These are phyloP conservation scores for Wickerhamomyces strasburgensis DNA, from an alignment of 805 yeast genomes.

Conservation along the genomic window DNA sequence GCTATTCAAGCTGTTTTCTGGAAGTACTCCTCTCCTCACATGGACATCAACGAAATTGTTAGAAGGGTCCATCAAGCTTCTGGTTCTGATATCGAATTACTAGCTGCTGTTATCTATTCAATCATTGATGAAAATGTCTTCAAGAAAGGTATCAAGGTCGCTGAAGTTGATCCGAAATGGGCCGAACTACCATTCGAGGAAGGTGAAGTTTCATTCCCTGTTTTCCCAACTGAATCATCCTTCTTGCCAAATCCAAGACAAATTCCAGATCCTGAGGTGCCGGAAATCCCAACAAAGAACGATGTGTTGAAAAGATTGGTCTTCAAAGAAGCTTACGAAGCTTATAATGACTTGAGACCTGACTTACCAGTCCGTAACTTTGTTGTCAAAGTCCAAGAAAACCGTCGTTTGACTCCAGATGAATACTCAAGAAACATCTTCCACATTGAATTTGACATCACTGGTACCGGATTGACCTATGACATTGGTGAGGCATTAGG, in stretches of 20 bases:
- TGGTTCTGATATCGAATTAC: slow-evolving; percentile 75
- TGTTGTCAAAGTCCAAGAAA: slow-evolving; percentile 84
- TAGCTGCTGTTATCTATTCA: slow-evolving; percentile 66
- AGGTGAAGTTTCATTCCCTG: slow-evolving; percentile 40
- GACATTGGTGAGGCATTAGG: slow-evolving; percentile 97
- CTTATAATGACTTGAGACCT: slow-evolving; percentile 67
- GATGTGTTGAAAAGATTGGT: slow-evolving; percentile 66
- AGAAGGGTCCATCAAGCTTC: slow-evolving; percentile 76
- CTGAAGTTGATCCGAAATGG: slow-evolving; percentile 27
- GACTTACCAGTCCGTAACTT: slow-evolving; percentile 83
- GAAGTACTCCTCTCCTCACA: slow-evolving; percentile 59
- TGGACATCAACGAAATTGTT: slow-evolving; percentile 57
- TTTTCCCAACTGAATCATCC: slow-evolving; percentile 58
- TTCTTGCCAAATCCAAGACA: slow-evolving; percentile 58
- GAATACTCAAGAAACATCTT: slow-evolving; percentile 92
- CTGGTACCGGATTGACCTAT: slow-evolving; percentile 87
- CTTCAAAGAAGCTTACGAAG: slow-evolving; percentile 74
- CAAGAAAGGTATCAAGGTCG: slow-evolving; percentile 37
- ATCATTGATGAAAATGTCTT: slow-evolving; percentile 52
- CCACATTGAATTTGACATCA: slow-evolving; percentile 90
- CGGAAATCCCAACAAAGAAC: slow-evolving; percentile 36
- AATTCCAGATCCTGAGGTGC: slow-evolving; percentile 33
- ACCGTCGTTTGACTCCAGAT: slow-evolving; percentile 83
- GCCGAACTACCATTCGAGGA: slow-evolving; percentile 27
- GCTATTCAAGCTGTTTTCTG: slow-evolving; percentile 80